A percentile compares a stretch with the other conserved stretches of the same genome.
These are phyloP conservation scores for Phytophthora multivora DNA, from an alignment of 352 stramenopile genomes.

Conservation along the genomic window DNA sequence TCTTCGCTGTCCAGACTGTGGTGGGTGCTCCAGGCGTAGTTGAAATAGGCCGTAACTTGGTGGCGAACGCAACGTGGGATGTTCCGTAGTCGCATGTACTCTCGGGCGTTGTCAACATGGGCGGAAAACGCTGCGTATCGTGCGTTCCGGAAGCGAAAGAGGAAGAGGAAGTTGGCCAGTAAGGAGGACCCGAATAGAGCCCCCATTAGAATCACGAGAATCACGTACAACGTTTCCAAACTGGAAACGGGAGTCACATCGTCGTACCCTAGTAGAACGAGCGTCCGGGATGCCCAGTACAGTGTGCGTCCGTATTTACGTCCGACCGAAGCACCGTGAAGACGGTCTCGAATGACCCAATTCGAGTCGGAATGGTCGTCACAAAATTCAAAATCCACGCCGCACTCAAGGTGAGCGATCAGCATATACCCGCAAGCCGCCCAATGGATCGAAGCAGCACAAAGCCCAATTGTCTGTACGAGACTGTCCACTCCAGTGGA, in stretches of 20 bases:
- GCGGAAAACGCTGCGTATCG: slow-evolving; percentile 50
- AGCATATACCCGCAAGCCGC: slow-evolving; percentile 73
- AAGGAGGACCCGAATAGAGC: slow-evolving; percentile 63
- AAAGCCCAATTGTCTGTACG: slow-evolving; percentile 40
- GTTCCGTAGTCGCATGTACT: slow-evolving; percentile 74
- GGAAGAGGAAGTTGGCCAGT: slow-evolving; percentile 69
- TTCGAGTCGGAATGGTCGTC: slow-evolving; percentile 43
- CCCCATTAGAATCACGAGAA: slow-evolving; percentile 48
- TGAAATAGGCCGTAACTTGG: slow-evolving; percentile 68
- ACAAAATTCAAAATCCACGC: slow-evolving; percentile 48
- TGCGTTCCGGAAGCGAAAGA: slow-evolving; percentile 66
- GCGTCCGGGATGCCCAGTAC: slow-evolving; percentile 61
- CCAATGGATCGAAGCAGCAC: slow-evolving; percentile 52
- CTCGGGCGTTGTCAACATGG: slow-evolving; percentile 69
- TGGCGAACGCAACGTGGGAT: slow-evolving; percentile 50
- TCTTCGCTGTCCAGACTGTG: slow-evolving; percentile 63
- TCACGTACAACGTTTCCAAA: slow-evolving; percentile 57
- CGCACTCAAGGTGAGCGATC: slow-evolving; percentile 58
- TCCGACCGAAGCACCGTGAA: slow-evolving; percentile 41
- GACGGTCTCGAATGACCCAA: slow-evolving; percentile 62
- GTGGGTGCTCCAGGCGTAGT: slow-evolving; percentile 65
- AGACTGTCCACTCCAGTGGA: slow-evolving; percentile 66
- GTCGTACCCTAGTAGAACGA: slow-evolving; percentile 71
- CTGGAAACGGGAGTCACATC: slow-evolving; percentile 69
- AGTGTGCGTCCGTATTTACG: slow-evolving; percentile 62